Conservation (phyloP, 352 stramenopile genomes). For the Phytopythium sindhum region DNA sequence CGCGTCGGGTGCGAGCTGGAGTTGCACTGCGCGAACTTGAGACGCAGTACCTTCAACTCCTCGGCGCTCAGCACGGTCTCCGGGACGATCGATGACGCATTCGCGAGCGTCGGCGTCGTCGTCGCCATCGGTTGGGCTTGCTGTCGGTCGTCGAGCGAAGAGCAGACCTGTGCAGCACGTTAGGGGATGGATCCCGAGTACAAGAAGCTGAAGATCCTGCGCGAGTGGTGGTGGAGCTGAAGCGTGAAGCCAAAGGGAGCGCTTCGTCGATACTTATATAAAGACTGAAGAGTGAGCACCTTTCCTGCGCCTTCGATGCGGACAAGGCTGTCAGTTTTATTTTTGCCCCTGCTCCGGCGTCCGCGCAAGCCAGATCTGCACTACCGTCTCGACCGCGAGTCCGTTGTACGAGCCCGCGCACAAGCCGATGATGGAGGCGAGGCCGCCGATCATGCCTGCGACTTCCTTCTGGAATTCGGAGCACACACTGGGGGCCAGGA, state of each 20-base stretch:
- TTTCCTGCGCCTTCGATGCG: background rate
- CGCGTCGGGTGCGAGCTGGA: conserved; percentile 23
- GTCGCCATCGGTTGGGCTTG: background rate
- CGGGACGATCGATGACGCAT: conserved; percentile 29
- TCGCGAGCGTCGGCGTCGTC: background rate
- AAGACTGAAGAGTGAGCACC: background rate
- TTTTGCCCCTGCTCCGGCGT: background rate
- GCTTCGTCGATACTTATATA: background rate
- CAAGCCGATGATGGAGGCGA: conserved; percentile 71
- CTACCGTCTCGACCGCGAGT: conserved; percentile 59
- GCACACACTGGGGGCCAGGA: conserved; percentile 70
- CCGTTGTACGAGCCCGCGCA: conserved; percentile 77
- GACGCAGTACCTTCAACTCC: conserved; percentile 44
- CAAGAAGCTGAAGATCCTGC: background rate
- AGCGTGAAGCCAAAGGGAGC: background rate
- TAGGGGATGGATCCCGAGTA: background rate
- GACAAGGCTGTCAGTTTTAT: background rate
- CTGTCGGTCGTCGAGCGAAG: background rate
- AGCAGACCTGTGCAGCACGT: background rate
- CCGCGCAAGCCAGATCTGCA: conserved; percentile 36
- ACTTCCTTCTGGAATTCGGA: conserved; percentile 78
- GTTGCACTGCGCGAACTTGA: conserved; percentile 52
- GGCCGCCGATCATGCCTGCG: conserved; percentile 65
- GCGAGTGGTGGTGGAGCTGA: background rate
- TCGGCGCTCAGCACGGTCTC: conserved; percentile 41